phyloP scores from a whole-genome alignment of 1,139 yeast species.

The Taiozyma sp. region DNA sequence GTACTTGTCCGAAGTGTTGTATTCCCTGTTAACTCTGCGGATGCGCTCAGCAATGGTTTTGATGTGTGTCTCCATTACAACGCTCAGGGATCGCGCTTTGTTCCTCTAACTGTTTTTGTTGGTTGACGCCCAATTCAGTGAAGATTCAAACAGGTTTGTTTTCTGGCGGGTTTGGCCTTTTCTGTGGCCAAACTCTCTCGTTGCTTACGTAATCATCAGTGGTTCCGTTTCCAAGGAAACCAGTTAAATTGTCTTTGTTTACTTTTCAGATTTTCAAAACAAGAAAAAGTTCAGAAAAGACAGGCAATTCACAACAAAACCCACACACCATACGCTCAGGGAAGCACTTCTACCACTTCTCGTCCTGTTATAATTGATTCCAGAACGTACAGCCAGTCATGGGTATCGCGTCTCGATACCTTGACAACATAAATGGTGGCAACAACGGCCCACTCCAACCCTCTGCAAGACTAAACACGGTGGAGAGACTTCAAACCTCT shows the following conservation, averaged over 20 bases:
- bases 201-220: neutral
- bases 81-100: neutral
- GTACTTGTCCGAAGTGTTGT: slow-evolving; percentile 3
- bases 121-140: too few species aligned
- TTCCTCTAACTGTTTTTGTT: neutral
- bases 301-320: neutral
- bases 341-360: neutral
- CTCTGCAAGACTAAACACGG: slow-evolving; percentile 4
- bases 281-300: neutral
- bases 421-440: slow-evolving; percentile 8
- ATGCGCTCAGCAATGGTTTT: neutral
- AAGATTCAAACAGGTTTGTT: too few species aligned
- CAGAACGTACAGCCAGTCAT: neutral
- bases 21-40: neutral
- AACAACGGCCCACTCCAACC: slow-evolving; percentile 11
- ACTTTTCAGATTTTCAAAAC: neutral
- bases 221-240: neutral
- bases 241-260: neutral
- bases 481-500: neutral
- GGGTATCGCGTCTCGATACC: slow-evolving; percentile 11
- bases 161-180: neutral
- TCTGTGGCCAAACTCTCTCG: too few species aligned
- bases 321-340: neutral
- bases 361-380: neutral
- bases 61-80: neutral